A percentile compares a stretch with the other conserved stretches of the same genome.
These are phyloP conservation scores for Russula emetica DNA, from an alignment of 768 basidiomycete species.

Conservation along the genomic window DNA sequence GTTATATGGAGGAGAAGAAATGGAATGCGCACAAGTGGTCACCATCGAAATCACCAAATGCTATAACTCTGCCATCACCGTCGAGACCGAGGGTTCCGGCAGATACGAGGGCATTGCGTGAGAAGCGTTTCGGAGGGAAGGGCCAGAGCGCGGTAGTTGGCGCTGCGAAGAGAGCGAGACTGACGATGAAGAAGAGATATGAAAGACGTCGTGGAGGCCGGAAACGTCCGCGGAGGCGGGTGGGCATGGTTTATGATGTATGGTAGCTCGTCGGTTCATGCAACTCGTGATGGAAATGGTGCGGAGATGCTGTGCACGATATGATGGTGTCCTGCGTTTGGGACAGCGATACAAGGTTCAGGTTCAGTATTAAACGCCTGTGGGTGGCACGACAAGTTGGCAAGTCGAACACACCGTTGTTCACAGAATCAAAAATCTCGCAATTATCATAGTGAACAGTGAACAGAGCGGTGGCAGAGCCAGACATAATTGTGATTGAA, in stretches of 20 bases:
- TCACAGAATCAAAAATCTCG: too few relatives aligned
- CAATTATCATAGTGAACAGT: too few relatives aligned
- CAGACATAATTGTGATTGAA: background rate
- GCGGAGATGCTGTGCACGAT: background rate
- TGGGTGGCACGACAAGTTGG: too few relatives aligned
- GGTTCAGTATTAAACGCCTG: too few relatives aligned
- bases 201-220: conserved; percentile 20
- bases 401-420: too few relatives aligned
- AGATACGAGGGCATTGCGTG: conserved; percentile 70
- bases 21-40: conserved; percentile 75
- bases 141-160: conserved; percentile 58
- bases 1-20: conserved; percentile 27
- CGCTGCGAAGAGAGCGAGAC: conserved; percentile 2
- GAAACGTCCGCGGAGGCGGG: conserved; percentile 3
- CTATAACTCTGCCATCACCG: conserved; percentile 68
- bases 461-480: too few relatives aligned
- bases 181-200: conserved; percentile 12
- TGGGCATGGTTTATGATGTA: conserved; percentile 7
- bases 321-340: background rate
- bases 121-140: conserved; percentile 81
- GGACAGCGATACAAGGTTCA: background rate
- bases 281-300: background rate
- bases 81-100: conserved; percentile 76
- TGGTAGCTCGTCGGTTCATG: background rate
- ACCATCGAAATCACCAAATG: conserved; percentile 93